These are phyloP conservation scores for Coprinellus aureogranulatus DNA, from an alignment of 768 basidiomycete genomes.

Conservation along the genomic window DNA sequence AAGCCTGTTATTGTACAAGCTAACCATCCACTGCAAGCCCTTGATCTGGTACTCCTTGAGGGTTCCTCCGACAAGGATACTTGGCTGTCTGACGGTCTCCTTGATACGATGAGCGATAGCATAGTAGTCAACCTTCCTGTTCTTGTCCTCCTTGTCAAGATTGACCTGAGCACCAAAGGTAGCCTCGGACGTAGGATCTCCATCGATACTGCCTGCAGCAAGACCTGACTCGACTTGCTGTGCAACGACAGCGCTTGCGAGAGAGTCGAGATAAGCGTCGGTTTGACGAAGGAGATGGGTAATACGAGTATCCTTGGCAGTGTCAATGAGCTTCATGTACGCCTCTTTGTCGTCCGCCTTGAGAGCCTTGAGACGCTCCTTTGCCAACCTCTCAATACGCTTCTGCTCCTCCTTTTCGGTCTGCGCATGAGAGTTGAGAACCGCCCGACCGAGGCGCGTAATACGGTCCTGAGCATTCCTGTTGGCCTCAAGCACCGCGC, in stretches of 20 bases:
- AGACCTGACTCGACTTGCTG: conserved; percentile 77
- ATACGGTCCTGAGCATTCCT: conserved; percentile 63
- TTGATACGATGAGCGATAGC: conserved; percentile 90
- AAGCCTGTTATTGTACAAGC: conserved; percentile 91
- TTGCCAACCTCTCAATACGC: conserved; percentile 89
- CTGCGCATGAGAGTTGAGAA: conserved; percentile 79
- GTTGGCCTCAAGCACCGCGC: conserved; percentile 67
- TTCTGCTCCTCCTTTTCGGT: conserved; percentile 99
- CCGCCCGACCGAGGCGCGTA: conserved; percentile 72
- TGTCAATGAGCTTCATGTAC: conserved; percentile 99
- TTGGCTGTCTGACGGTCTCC: conserved; percentile 75
- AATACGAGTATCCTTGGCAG: conserved; percentile 98
- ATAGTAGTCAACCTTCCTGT: conserved; percentile 90
- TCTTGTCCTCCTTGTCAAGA: conserved; percentile 57
- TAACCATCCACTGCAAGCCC: conserved; percentile 98
- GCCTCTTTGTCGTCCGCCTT: conserved; percentile 99
- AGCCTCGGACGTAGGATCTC: conserved; percentile 76
- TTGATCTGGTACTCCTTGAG: conserved; percentile 95
- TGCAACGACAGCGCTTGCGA: conserved; percentile 83
- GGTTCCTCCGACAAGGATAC: conserved; percentile 78
- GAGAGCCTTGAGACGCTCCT: conserved; percentile 96
- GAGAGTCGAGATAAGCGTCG: conserved; percentile 89
- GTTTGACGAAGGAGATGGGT: conserved; percentile 94
- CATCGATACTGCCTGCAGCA: conserved; percentile 50
- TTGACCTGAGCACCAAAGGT: conserved; percentile 85